These are phyloP conservation scores for Cylindrotheca fusiformis DNA, from an alignment of 108 stramenopile species.

Conservation along the genomic window DNA sequence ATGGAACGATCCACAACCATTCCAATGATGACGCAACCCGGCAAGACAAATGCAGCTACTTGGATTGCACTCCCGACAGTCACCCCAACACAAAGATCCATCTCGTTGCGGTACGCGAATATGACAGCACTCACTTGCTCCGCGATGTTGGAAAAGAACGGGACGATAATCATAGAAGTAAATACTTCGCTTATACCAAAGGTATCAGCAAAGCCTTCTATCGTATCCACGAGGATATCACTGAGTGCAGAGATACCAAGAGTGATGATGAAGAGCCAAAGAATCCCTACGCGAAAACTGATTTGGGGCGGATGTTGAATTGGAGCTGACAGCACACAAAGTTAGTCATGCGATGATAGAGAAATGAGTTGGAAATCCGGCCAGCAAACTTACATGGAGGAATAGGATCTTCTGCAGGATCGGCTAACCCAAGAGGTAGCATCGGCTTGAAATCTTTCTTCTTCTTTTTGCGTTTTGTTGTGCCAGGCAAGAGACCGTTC, in stretches of 20 bases:
- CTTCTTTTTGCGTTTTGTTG: slow-evolving; percentile 11
- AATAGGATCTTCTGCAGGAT: slow-evolving; percentile 15
- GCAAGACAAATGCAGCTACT: slow-evolving; percentile 92
- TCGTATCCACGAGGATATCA: slow-evolving; percentile 92
- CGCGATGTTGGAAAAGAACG: slow-evolving; percentile 96
- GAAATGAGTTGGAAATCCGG: neutral
- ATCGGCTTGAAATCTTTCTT: slow-evolving; percentile 5
- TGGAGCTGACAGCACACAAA: neutral
- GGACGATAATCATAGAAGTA: slow-evolving; percentile 92
- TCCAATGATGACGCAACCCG: slow-evolving; percentile 91
- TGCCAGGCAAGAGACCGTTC: slow-evolving; percentile 1
- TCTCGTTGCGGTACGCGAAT: slow-evolving; percentile 94
- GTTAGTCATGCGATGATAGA: neutral
- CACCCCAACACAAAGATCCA: slow-evolving; percentile 96
- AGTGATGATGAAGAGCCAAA: slow-evolving; percentile 91
- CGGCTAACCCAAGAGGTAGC: slow-evolving; percentile 31
- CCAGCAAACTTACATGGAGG: slow-evolving; percentile 1
- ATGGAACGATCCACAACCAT: slow-evolving; percentile 85
- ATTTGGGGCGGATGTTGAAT: slow-evolving; percentile 36
- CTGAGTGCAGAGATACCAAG: slow-evolving; percentile 85
- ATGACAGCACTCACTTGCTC: slow-evolving; percentile 95
- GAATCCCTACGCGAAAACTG: slow-evolving; percentile 71
- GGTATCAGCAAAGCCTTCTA: slow-evolving; percentile 89
- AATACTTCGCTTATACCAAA: slow-evolving; percentile 86
- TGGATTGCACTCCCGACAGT: slow-evolving; percentile 96